These are phyloP conservation scores for Cnidoscolus chayamansa DNA, from an alignment of 441 rosid species.

Conservation along the genomic window DNA sequence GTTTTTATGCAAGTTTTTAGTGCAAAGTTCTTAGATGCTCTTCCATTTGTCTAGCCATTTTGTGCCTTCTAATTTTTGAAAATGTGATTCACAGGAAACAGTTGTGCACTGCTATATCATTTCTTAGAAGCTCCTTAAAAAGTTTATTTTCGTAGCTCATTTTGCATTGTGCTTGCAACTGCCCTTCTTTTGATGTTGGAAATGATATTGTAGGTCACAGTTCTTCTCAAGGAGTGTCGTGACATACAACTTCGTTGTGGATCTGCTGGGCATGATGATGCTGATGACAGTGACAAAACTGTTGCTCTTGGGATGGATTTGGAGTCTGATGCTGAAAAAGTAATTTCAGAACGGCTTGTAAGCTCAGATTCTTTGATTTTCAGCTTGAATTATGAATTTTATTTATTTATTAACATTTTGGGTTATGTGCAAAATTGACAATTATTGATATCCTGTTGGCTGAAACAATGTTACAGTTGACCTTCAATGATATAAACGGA, in stretches of 20 bases:
- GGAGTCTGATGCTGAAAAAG: constrained; percentile 66
- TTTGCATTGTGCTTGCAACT: neutral
- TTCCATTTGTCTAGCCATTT: neutral
- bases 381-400: neutral
- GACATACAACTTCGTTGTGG: constrained; percentile 93
- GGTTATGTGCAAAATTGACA: neutral
- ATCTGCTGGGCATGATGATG: constrained; percentile 41
- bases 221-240: constrained; percentile 95
- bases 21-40: neutral
- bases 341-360: constrained; percentile 77
- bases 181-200: constrained; percentile 9
- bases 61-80: neutral
- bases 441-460: constrained; percentile 22
- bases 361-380: constrained; percentile 23
- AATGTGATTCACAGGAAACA: neutral
- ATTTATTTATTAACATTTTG: constrained; percentile 5
- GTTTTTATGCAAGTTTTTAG: neutral
- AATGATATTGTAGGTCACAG: constrained; percentile 60
- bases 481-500: constrained; percentile 91
- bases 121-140: neutral
- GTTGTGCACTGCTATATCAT: neutral
- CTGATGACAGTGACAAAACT: constrained; percentile 35
- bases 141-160: neutral
- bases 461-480: constrained; percentile 53
- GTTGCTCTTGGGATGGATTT: constrained; percentile 47